phyloP scores from a whole-genome alignment of 345 rosid genomes.

The Alliaria petiolata region DNA sequence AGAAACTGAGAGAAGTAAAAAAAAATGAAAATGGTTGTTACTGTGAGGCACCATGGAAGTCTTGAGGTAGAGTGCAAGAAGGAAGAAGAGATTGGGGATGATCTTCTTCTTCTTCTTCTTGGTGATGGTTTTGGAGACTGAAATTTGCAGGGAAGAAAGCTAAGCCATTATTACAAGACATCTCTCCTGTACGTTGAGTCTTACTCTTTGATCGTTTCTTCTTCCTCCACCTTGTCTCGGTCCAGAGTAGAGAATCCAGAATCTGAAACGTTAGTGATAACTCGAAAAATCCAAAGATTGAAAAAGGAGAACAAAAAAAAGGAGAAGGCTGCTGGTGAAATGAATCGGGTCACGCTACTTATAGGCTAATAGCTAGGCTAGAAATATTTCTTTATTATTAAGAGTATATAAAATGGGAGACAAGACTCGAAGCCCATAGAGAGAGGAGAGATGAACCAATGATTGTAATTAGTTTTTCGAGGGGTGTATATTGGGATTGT shows the following conservation, averaged over 20 bases:
- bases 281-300: not conserved
- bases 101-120: slow-evolving; percentile 58
- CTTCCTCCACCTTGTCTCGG: not conserved
- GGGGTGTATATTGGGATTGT: slow-evolving; percentile 5
- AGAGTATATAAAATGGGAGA: slow-evolving; percentile 13
- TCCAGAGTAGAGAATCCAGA: not conserved
- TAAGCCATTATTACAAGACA: slow-evolving; percentile 82
- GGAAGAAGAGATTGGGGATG: slow-evolving; percentile 40
- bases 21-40: not conserved
- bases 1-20: not conserved
- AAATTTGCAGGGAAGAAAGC: slow-evolving; percentile 78
- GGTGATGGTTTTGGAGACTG: slow-evolving; percentile 69
- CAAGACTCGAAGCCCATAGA: not conserved
- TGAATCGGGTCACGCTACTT: slow-evolving; percentile 16
- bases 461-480: not conserved
- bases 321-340: slow-evolving; percentile 17
- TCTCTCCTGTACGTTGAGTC: too few species aligned
- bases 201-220: not conserved
- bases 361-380: too few species aligned
- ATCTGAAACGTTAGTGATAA: not conserved
- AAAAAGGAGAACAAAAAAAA: not conserved
- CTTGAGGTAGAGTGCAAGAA: slow-evolving; percentile 43
- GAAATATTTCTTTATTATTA: slow-evolving; percentile 4
- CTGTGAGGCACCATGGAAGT: slow-evolving; percentile 57
- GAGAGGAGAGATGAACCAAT: not conserved